Base-by-base conservation (phyloP, 371 early-diverging fungal genomes). In the Apophysomyces sp. region DNA sequence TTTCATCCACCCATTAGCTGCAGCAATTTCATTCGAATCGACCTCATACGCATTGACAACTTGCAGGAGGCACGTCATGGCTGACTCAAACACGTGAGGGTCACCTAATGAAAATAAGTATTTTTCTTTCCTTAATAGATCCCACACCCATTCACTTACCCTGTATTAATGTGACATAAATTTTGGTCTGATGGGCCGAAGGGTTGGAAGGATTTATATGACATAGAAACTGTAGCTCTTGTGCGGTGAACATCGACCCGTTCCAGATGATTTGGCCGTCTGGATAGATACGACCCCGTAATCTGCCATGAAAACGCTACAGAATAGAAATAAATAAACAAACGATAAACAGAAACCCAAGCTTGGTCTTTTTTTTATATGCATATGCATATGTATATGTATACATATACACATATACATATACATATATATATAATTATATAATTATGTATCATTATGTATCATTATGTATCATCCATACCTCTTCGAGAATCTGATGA, bases 401-500 rank as follows among this genome's bases (percentile, higher is more conserved):
- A n/a, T n/a, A n/a, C n/a, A n/a, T n/a, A n/a, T n/a, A n/a, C n/a
- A n/a, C n/a, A n/a, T n/a, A n/a, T n/a, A n/a, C n/a, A n/a, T n/a
- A n/a, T n/a, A n/a, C n/a, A n/a, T n/a, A n/a, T n/a, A n/a, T n/a
- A n/a, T n/a, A n/a, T n/a, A n/a, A n/a, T n/a, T n/a, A n/a, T n/a
- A n/a, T n/a, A n/a, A n/a, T n/a, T n/a, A n/a, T n/a, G n/a, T n/a
- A n/a, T n/a, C n/a, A n/a, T n/a, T n/a, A n/a, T n/a, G n/a, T n/a
- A n/a, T n/a, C n/a, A n/a, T n/a, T n/a, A n/a, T n/a, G n/a, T n/a
- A n/a, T n/a, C n/a, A n/a, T n/a, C n/a, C n/a, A n/a, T n/a, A 62
- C 62, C 56, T 65, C 57, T 61, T 66, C 66, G 21, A 68, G 58
- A 24, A 68, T 40, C 55, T 68, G 68, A 53, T 68, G 68, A 21